phyloP scores from a whole-genome alignment of 1,284 basidiomycete genomes.

The Ganoderma resinaceum region DNA sequence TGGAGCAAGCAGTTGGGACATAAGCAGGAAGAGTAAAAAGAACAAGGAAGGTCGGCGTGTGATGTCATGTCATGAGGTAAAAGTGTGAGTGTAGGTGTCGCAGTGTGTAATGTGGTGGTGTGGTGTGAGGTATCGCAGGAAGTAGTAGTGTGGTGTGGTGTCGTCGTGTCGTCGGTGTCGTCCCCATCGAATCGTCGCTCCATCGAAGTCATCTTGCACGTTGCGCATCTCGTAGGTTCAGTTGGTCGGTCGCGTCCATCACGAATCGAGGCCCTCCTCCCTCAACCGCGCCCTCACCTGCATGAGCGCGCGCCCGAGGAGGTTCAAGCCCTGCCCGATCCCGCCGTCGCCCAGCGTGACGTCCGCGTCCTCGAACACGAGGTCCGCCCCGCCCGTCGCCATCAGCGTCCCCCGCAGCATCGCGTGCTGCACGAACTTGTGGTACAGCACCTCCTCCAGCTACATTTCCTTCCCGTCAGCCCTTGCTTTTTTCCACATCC shows the following conservation, averaged over 20 bases:
- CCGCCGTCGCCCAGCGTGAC: conserved; percentile 64
- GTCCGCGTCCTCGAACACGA: conserved; percentile 61
- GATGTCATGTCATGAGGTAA: too few relatives aligned
- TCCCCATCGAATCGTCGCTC: too few relatives aligned
- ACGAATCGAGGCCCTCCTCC: conserved; percentile 38
- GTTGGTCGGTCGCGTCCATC: neutral
- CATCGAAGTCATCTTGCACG: too few relatives aligned
- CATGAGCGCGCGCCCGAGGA: conserved; percentile 63
- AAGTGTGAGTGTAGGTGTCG: conserved; percentile 1
- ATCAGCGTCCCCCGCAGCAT: conserved; percentile 54
- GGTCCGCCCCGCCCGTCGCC: conserved; percentile 51
- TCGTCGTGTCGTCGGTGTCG: too few relatives aligned
- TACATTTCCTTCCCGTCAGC: conserved; percentile 36
- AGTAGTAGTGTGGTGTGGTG: too few relatives aligned
- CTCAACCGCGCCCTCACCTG: conserved; percentile 56
- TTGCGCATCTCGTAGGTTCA: too few relatives aligned
- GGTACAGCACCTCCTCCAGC: conserved; percentile 66
- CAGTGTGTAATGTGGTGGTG: too few relatives aligned
- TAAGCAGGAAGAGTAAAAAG: neutral
- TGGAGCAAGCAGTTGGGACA: neutral
- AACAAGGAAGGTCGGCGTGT: neutral
- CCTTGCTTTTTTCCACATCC: too few relatives aligned
- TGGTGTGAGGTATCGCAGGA: conserved; percentile 9
- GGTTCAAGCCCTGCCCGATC: conserved; percentile 56
- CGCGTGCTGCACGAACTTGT: conserved; percentile 70